Conservation (phyloP, 148 eudicot species). For the Chenopodium quinoa region DNA sequence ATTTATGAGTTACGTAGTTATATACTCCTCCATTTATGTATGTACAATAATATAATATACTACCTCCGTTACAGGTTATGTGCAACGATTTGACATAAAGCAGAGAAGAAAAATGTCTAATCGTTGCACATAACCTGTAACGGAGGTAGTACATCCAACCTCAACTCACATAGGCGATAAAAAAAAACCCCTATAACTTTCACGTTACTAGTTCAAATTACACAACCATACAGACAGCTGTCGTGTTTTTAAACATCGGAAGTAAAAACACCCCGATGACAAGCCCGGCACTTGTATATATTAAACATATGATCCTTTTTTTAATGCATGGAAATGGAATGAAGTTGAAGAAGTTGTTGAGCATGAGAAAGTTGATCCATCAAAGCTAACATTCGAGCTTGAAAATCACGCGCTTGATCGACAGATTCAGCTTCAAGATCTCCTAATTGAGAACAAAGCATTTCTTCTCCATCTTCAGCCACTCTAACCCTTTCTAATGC, state of each 20-base stretch:
- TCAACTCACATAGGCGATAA: not conserved
- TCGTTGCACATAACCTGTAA: too few relatives aligned
- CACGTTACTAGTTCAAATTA: not conserved
- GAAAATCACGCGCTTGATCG: slow-evolving; percentile 46
- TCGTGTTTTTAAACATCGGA: not conserved
- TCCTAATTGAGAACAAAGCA: slow-evolving; percentile 62
- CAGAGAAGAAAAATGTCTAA: too few relatives aligned
- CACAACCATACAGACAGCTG: not conserved
- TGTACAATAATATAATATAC: not conserved
- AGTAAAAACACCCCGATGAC: not conserved
- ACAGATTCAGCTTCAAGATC: slow-evolving; percentile 76
- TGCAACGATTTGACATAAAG: too few relatives aligned
- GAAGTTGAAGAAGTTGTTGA: slow-evolving; percentile 16
- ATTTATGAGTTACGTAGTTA: not conserved
- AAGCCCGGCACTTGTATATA: not conserved
- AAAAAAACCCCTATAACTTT: not conserved
- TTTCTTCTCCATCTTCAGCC: slow-evolving; percentile 82
- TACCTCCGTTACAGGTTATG: too few relatives aligned
- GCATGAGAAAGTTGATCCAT: slow-evolving; percentile 49
- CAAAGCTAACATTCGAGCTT: slow-evolving; percentile 34
- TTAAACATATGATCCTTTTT: too few relatives aligned
- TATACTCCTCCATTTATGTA: not conserved
- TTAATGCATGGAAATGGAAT: not conserved
- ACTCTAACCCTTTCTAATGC: slow-evolving; percentile 44
- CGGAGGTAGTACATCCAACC: not conserved